Conservation (phyloP, 805 yeast genomes). For the Babjeviella inositovora region DNA sequence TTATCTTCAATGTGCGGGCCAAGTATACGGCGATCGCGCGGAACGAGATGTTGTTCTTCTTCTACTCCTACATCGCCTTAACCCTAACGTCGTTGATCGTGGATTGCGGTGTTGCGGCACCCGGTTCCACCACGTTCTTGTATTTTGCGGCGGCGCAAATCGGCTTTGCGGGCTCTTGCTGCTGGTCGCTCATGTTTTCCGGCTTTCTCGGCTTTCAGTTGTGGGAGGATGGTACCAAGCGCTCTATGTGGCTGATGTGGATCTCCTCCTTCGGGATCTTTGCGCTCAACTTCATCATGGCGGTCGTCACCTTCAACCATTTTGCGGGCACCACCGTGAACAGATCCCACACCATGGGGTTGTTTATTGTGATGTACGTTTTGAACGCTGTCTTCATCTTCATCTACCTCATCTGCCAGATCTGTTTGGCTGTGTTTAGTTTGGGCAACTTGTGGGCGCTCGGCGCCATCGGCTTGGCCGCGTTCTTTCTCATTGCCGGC, state of each 20-base stretch:
- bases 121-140: constrained; percentile 58
- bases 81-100: constrained; percentile 58
- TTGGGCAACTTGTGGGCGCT: constrained; percentile 77
- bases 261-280: constrained; percentile 39
- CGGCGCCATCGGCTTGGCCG: constrained; percentile 64
- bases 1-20: constrained; percentile 60
- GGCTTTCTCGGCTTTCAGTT: constrained; percentile 78
- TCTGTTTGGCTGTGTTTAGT: constrained; percentile 48
- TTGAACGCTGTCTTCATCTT: constrained; percentile 53
- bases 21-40: constrained; percentile 95
- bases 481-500: constrained; percentile 66
- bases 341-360: constrained; percentile 37
- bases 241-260: constrained; percentile 43
- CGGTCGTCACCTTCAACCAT: constrained; percentile 53
- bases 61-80: constrained; percentile 40
- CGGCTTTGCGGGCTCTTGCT: constrained; percentile 57
- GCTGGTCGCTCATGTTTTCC: constrained; percentile 51
- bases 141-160: constrained; percentile 75
- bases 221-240: constrained; percentile 86
- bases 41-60: constrained; percentile 65
- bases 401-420: constrained; percentile 50
- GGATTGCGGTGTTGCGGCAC: constrained; percentile 88
- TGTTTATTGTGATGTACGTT: constrained; percentile 58
- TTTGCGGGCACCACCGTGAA: constrained; percentile 34
- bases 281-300: constrained; percentile 45